Base-by-base conservation (phyloP, 2,329 filamentous ascomycete species). In the Pseudopyrenochaeta lycopersici region DNA sequence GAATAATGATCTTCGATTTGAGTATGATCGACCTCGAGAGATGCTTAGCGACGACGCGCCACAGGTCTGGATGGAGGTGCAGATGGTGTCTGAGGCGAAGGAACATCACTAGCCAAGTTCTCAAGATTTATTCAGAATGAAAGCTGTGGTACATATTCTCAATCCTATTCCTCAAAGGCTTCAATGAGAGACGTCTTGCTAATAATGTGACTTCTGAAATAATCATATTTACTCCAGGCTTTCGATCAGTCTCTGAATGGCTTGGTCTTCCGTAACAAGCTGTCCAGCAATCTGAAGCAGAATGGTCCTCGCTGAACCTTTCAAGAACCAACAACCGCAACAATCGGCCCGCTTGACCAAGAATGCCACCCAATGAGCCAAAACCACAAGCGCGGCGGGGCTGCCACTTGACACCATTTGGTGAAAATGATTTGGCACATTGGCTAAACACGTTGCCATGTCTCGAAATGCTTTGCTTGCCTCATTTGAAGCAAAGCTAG, bases 331-430 rank as follows among this genome's bases (percentile, higher is more conserved):
- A 45, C 49, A 61, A 5, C 62, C 62, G n/a, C 32, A 46, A 20
- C 56, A 11, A 44, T 70, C 60, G 7, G 62, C 50, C 12, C 48
- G 23, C 12, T 23, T 18, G 3, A 64, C 54, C 3, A 71, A 41
- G 10, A 51, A 46, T 2, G 54, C 55, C 7, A 50, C 52, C 69
- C 68, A 73, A 45, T 71, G 55, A 3, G 58, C 63, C 4, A 71
- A 20, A 14, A 73, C 56, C 2, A 69, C 56, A 7, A 72, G 56
- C 1, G 70, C 65, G 12, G 63, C 43, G 30, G 64, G 59, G 31
- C 55, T 33, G 9, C 55, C 6, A 1, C 31, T 21, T 14, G 21
- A 27, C 9, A 70, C 9, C 65, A 70, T 61, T 1, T 58, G 6
- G 15, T 54, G 15, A 33, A 72, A 70, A 23, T 63, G 46, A 2